Evolutionary conservation across 345 rosid genomes (phyloP), one percentile per base, ranked within the genome.

Genomic region (Salix dunnii): DNA sequence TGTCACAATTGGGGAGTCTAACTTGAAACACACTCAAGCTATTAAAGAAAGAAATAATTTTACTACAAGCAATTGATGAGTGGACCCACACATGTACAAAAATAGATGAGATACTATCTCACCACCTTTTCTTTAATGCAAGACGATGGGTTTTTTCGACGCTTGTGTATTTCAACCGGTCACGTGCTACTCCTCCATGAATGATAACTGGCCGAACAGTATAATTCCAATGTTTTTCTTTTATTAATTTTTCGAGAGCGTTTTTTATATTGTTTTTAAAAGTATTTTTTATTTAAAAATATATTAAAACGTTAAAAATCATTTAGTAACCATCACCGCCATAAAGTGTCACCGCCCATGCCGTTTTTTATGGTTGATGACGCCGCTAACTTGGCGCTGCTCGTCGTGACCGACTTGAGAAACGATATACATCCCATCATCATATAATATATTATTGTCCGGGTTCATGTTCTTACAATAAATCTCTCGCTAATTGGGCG

Each of bases 21-120:
- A 36, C 82, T 80, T 80, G 66, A 75, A 65, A 53, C 55, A 38
- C 79, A 75, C 72, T 75, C 79, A 65, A 80, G 21, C 74, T 35
- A 23, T 4, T 4, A 73, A 71, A 36, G 14, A 46, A 25, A 17
- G 40, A 58, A 38, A 76, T 68, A 28, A 58, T 49, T 67, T 67
- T 31, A 36, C 30, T 17, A 51, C 11, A 27, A 64, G 63, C 16
- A 63, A 71, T 7, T 23, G 51, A 55, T 66, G 35, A 1, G 31
- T 62, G 70, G 74, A 77, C 75, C 79, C 46, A n/a, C n/a, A n/a
- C 62, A 31, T 9, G 30, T 17, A 38, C 21, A 48, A 35, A 20
- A 14, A 33, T 18, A 51, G 63, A 67, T 67, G 61, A 12, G 5
- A 63, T 33, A 0, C 5, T 35, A 35, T 65, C 31, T 30, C 51